Evolutionary conservation across 306 rosid species (phyloP), one percentile per base, ranked within the genome.

Genomic region (Gastrolobium bilobum): DNA sequence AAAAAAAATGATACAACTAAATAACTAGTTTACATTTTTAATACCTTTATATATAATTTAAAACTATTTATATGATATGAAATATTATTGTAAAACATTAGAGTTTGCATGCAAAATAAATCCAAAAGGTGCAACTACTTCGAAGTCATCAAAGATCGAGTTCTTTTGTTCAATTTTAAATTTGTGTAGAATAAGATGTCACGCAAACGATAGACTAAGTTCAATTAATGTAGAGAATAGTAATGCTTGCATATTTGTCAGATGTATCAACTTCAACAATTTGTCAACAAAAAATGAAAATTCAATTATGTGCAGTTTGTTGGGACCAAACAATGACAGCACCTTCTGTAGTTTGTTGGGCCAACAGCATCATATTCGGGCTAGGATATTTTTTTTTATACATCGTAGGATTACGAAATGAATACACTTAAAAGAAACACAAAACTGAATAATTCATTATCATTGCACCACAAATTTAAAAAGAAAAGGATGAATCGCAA

Each of bases 241-340:
- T 42, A 42, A 68, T 42, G 48, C 48, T 78, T 39, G 31, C 54
- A 65, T 39, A 76, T 26, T 76, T 67, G 61, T 68, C 15, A 68
- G 74, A 43, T n/a, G 74, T n/a, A 77, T 5, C 75, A 78, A 78
- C 75, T 42, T 14, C 47, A 54, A 42, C 58, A 15, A 33, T 40
- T 39, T 52, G 33, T 13, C 26, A 39, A 64, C n/a, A 10, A 34
- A 4, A 15, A 61, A 47, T 33, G 13, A 7, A 64, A 44, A 37
- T 8, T 20, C 48, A 20, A 43, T 43, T 29, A 13, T 43, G 15
- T 40, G 71, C 37, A 40, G 2, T 15, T 7, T 65, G 15, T 7
- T 29, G 15, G 37, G 37, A 65, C 37, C 8, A 20, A 14, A 20
- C 26, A 20, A 39, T 2, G 47, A 65, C 81, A 40, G 35, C 30